Conservation (phyloP, 441 rosid species). For the Croton setiger region DNA sequence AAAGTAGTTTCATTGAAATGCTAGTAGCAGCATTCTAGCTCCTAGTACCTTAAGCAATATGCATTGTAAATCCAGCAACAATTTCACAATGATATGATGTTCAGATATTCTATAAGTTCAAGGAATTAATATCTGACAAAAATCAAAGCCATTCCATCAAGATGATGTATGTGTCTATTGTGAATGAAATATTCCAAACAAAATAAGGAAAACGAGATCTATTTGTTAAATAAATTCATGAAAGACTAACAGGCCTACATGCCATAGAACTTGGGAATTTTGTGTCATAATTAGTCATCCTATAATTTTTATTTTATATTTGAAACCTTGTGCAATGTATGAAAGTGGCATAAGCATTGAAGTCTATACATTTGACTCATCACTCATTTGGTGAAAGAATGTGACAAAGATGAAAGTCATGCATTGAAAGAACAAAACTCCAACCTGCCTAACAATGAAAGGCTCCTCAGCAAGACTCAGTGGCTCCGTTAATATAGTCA, state of each 20-base stretch:
- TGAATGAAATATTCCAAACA: neutral
- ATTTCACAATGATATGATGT: too few species aligned
- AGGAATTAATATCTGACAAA: neutral
- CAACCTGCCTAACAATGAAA: conserved; percentile 90
- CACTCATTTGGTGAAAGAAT: neutral
- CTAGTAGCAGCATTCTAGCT: neutral
- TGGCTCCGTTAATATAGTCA: conserved; percentile 79
- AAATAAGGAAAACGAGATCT: neutral
- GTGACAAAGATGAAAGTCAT: neutral
- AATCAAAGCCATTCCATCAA: neutral
- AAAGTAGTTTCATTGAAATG: neutral
- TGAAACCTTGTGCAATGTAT: neutral
- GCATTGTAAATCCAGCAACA: neutral
- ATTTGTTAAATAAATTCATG: neutral
- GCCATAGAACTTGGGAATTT: neutral
- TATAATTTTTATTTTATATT: neutral
- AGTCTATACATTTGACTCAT: neutral
- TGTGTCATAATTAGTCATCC: neutral
- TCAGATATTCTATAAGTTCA: neutral
- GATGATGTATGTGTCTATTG: neutral
- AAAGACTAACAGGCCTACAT: too few species aligned
- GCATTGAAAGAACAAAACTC: conserved; percentile 22
- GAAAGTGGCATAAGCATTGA: neutral
- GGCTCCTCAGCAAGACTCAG: conserved; percentile 81
- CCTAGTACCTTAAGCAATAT: neutral